These are phyloP conservation scores for Colletotrichum noveboracense DNA, from an alignment of 2,329 filamentous ascomycete species.

Conservation along the genomic window DNA sequence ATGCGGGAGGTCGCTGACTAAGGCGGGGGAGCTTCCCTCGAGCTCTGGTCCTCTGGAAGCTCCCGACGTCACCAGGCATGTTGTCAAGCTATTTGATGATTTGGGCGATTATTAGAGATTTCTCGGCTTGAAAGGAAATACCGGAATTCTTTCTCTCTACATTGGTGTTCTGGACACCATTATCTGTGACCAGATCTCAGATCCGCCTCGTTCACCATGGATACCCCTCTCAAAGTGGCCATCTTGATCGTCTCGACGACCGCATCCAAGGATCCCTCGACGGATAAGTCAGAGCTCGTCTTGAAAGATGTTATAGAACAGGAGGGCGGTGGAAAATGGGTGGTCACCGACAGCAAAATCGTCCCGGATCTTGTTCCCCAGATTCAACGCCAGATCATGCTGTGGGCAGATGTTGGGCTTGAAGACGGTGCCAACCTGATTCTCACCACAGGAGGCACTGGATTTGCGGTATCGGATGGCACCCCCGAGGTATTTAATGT, in stretches of 20 bases:
- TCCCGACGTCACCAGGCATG: slow-evolving; percentile 11
- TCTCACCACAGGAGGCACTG: slow-evolving; percentile 90
- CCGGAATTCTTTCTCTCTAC: neutral
- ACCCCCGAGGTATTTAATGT: slow-evolving; percentile 77
- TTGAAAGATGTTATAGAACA: slow-evolving; percentile 73
- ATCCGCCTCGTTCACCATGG: slow-evolving; percentile 32
- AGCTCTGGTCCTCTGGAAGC: neutral
- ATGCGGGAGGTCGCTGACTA: slow-evolving; percentile 8
- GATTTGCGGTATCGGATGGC: slow-evolving; percentile 82
- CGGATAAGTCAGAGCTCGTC: slow-evolving; percentile 74
- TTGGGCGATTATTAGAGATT: neutral
- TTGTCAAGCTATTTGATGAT: neutral
- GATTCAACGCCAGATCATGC: slow-evolving; percentile 76
- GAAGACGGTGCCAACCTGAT: slow-evolving; percentile 73
- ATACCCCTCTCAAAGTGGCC: slow-evolving; percentile 66
- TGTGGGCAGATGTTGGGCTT: slow-evolving; percentile 71
- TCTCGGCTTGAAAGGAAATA: neutral
- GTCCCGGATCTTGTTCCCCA: slow-evolving; percentile 77
- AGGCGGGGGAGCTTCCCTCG: slow-evolving; percentile 8
- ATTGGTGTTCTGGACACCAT: neutral
- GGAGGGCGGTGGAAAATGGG: slow-evolving; percentile 75
- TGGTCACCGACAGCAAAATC: slow-evolving; percentile 71
- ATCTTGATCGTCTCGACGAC: slow-evolving; percentile 93
- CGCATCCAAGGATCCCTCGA: slow-evolving; percentile 77
- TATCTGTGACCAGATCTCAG: neutral